Evolutionary conservation across 495 filamentous ascomycete species (phyloP).

Genomic region (Alectoria sarmentosa): DNA sequence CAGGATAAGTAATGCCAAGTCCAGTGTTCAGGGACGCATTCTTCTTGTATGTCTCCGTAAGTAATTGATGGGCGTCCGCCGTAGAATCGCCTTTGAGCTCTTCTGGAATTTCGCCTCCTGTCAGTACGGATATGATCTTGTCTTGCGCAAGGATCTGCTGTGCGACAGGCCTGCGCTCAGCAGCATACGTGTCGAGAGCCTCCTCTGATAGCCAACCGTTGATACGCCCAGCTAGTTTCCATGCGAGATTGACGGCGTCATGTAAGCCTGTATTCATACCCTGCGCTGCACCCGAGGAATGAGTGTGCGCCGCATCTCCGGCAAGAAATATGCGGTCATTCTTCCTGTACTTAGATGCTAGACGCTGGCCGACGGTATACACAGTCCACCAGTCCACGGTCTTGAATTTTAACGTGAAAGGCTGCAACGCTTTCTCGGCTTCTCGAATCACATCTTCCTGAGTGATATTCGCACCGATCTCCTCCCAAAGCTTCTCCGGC

Average conservation of each 20-base stretch:
- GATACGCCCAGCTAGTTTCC: conserved; percentile 44
- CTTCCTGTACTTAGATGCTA: conserved; percentile 40
- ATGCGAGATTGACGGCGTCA: conserved; percentile 46
- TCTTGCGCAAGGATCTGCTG: conserved; percentile 40
- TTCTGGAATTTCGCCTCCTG: conserved; percentile 17
- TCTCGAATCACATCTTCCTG: conserved; percentile 33
- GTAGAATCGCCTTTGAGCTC: conserved; percentile 7
- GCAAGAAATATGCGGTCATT: conserved; percentile 40
- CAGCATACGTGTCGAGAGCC: conserved; percentile 39
- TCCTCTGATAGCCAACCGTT: conserved; percentile 29
- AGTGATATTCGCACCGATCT: conserved; percentile 30
- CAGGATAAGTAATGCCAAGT: conserved; percentile 15
- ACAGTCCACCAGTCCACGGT: conserved; percentile 53
- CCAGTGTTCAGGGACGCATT: conserved; percentile 18
- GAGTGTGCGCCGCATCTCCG: conserved; percentile 48
- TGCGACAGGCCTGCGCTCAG: conserved; percentile 37
- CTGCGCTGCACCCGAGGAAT: conserved; percentile 43
- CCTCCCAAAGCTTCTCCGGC: conserved; percentile 38
- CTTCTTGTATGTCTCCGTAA: conserved; percentile 10
- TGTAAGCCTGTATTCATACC: conserved; percentile 50
- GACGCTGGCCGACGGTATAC: conserved; percentile 47
- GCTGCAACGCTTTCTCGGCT: conserved; percentile 39
- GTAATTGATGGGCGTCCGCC: conserved; percentile 9
- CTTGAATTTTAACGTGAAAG: conserved; percentile 39
- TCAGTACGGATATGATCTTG: conserved; percentile 26